Conservation (phyloP, 75 land plant species). For the Pinus taeda region DNA sequence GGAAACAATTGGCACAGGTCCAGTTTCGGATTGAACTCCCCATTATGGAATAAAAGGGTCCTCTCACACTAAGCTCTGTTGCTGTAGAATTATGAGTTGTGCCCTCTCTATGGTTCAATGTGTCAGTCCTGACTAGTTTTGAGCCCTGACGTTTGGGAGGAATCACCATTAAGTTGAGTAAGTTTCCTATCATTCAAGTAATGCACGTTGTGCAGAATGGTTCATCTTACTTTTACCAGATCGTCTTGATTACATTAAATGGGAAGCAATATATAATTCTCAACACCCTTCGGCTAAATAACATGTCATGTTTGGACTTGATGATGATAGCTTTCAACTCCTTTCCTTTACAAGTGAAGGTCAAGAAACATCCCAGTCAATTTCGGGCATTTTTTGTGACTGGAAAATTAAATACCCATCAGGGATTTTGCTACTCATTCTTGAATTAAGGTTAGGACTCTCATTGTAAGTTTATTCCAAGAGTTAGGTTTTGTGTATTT, state of each 20-base stretch:
- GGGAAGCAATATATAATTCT: constrained; percentile 74
- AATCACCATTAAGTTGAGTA: constrained; percentile 12
- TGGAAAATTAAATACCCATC: constrained; percentile 76
- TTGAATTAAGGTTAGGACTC: constrained; percentile 57
- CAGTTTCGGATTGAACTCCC: too few relatives aligned
- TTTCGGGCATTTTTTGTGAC: constrained; percentile 33
- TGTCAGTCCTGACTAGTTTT: too few relatives aligned
- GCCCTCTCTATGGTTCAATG: too few relatives aligned
- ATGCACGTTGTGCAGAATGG: constrained; percentile 49
- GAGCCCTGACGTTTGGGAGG: too few relatives aligned
- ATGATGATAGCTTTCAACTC: constrained; percentile 64
- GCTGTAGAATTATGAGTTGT: too few relatives aligned
- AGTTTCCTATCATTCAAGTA: constrained; percentile 44
- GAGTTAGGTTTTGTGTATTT: background rate
- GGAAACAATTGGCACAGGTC: too few relatives aligned
- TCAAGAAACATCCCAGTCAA: constrained; percentile 12
- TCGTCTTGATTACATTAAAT: constrained; percentile 79
- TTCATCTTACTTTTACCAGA: constrained; percentile 74
- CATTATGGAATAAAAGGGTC: too few relatives aligned
- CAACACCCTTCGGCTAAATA: constrained; percentile 53
- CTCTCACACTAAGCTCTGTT: too few relatives aligned
- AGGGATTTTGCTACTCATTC: constrained; percentile 49
- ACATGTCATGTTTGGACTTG: constrained; percentile 68
- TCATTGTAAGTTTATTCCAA: background rate
- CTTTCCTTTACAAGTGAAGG: constrained; percentile 22